A percentile compares a stretch with the other conserved stretches of the same genome.
These are phyloP conservation scores for Fusarium ramigenum DNA, from an alignment of 2,329 filamentous ascomycete species.

Conservation along the genomic window DNA sequence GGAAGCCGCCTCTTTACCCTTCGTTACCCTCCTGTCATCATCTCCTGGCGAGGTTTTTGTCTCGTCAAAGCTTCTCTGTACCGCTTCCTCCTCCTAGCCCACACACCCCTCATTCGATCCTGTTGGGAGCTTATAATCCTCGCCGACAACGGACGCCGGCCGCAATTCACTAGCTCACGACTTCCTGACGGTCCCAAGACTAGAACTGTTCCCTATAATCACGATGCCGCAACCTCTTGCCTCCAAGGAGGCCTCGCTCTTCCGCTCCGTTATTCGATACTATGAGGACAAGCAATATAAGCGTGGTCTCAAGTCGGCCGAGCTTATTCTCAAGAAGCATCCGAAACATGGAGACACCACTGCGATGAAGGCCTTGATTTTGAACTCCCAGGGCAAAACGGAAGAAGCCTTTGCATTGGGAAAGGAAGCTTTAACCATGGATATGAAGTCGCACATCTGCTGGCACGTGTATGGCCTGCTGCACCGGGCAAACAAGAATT, in stretches of 20 bases:
- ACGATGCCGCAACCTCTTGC: conserved; percentile 77
- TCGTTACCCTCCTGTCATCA: conserved; percentile 7
- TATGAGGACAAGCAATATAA: conserved; percentile 99
- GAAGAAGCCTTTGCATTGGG: conserved; percentile 94
- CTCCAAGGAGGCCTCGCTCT: conserved; percentile 93
- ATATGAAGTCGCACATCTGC: conserved; percentile 99
- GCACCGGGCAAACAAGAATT: conserved; percentile 95
- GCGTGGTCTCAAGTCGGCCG: conserved; percentile 88
- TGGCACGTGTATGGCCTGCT: conserved; percentile 99
- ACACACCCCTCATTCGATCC: conserved; percentile 32
- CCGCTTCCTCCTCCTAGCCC: conserved; percentile 14
- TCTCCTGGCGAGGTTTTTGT: conserved; percentile 18
- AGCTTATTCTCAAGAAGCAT: conserved; percentile 94
- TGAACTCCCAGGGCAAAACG: conserved; percentile 90
- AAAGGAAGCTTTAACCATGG: conserved; percentile 90
- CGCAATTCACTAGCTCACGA: conserved; percentile 1
- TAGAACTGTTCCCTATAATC: background rate
- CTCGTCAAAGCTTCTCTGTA: conserved; percentile 25
- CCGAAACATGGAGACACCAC: conserved; percentile 97
- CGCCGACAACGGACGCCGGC: conserved; percentile 24
- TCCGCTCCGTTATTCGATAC: conserved; percentile 91
- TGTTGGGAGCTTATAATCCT: conserved; percentile 55
- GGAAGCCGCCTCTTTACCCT: conserved; percentile 39
- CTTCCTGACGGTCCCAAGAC: background rate
- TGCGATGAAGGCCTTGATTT: conserved; percentile 98